Conservation (phyloP, 139 green algal genomes). For the Haematococcus sp. region DNA sequence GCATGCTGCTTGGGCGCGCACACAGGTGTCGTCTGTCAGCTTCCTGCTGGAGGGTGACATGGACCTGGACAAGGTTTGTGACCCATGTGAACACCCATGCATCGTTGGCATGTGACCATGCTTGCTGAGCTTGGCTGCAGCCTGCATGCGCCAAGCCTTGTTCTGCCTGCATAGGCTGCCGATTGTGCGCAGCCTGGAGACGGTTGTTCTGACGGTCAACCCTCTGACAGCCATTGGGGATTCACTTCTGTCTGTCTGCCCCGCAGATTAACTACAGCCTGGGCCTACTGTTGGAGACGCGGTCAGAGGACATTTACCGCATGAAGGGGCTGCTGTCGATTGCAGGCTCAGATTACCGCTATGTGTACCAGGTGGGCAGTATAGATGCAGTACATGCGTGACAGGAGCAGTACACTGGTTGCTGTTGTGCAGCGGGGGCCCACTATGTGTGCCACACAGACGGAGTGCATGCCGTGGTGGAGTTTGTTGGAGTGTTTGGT, state of each 20-base stretch:
- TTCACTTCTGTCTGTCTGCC: too few species aligned
- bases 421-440: too few species aligned
- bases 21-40: slow-evolving; percentile 66
- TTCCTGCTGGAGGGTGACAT: slow-evolving; percentile 85
- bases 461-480: not conserved
- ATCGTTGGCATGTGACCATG: too few species aligned
- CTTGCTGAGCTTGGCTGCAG: too few species aligned
- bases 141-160: too few species aligned
- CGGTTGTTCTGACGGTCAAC: too few species aligned
- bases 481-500: not conserved
- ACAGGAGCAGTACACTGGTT: too few species aligned
- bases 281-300: slow-evolving; percentile 78
- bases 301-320: slow-evolving; percentile 89
- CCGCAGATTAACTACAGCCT: slow-evolving; percentile 88
- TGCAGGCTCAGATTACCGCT: slow-evolving; percentile 64
- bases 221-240: too few species aligned
- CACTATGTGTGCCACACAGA: not conserved
- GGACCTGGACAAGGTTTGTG: slow-evolving; percentile 83
- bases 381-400: not conserved
- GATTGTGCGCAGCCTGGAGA: too few species aligned
- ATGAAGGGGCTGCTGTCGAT: slow-evolving; percentile 95
- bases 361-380: slow-evolving; percentile 83
- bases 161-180: too few species aligned
- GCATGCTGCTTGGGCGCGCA: too few species aligned
- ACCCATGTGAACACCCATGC: not conserved